Percentiles rank a stretch among this genome's conserved stretches.
phyloP scores from a whole-genome alignment of 169 alveolate species.

The Ichthyophthirius multifiliis region DNA sequence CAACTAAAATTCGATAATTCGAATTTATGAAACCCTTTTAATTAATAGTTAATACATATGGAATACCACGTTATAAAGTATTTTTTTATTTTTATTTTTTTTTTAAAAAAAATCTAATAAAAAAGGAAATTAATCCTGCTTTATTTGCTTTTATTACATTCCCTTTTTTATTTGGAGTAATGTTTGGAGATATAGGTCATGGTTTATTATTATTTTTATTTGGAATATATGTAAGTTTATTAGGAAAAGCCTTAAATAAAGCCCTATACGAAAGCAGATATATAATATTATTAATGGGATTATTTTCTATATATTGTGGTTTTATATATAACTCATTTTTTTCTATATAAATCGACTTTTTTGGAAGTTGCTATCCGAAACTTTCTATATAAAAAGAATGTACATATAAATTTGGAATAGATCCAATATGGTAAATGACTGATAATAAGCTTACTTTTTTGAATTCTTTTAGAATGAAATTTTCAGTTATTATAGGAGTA shows the following conservation, averaged over 20 bases:
- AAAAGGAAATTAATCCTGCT: slow-evolving; percentile 6
- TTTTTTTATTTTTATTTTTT: neutral
- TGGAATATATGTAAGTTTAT: slow-evolving; percentile 45
- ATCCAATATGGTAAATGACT: slow-evolving; percentile 97
- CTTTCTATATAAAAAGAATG: slow-evolving; percentile 10
- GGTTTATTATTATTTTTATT: slow-evolving; percentile 91
- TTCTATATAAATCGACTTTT: slow-evolving; percentile 93
- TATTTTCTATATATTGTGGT: slow-evolving; percentile 95
- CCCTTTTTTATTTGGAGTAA: slow-evolving; percentile 99
- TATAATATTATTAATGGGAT: slow-evolving; percentile 94
- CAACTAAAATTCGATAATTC: slow-evolving; percentile 94
- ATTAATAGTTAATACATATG: slow-evolving; percentile 98
- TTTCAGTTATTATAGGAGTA: slow-evolving; percentile 94
- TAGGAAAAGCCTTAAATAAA: neutral
- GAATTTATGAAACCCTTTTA: slow-evolving; percentile 88
- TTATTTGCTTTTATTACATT: slow-evolving; percentile 95
- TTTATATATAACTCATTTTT: slow-evolving; percentile 97
- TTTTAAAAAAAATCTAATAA: neutral
- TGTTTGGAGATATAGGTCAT: slow-evolving; percentile 99
- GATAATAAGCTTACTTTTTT: slow-evolving; percentile 92
- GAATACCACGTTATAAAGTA: slow-evolving; percentile 87
- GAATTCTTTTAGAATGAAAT: slow-evolving; percentile 98
- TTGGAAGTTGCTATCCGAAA: slow-evolving; percentile 76
- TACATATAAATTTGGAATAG: slow-evolving; percentile 96
- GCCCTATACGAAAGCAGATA: slow-evolving; percentile 68